These are phyloP conservation scores for Xylaria cubensis DNA, from an alignment of 495 filamentous ascomycete species.

Conservation along the genomic window DNA sequence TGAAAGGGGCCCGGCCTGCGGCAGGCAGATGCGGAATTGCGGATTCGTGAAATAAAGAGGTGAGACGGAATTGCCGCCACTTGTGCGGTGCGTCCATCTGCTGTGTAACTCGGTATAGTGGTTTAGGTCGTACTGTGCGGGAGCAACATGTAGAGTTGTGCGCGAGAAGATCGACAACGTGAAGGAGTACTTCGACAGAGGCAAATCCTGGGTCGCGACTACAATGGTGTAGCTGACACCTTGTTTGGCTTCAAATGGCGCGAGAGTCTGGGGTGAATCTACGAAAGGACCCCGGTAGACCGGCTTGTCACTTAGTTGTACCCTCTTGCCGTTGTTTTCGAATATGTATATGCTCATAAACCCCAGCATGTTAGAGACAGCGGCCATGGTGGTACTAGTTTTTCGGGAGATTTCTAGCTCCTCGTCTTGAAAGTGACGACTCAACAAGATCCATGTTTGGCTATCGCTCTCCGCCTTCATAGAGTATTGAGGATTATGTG, in stretches of 20 bases:
- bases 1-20: conserved; percentile 62
- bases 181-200: conserved; percentile 73
- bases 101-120: conserved; percentile 61
- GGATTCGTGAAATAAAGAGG: conserved; percentile 81
- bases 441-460: conserved; percentile 82
- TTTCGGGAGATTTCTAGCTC: conserved; percentile 51
- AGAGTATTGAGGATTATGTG: conserved; percentile 83
- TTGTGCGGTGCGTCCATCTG: conserved; percentile 77
- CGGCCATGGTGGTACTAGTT: conserved; percentile 42
- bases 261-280: conserved; percentile 89
- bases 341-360: conserved; percentile 91
- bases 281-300: conserved; percentile 80
- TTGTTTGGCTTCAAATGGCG: conserved; percentile 70
- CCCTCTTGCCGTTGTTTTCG: conserved; percentile 69
- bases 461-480: conserved; percentile 63
- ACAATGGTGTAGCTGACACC: conserved; percentile 75
- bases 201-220: conserved; percentile 77
- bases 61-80: conserved; percentile 82
- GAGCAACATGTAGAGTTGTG: conserved; percentile 61
- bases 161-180: conserved; percentile 82
- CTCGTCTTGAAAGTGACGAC: conserved; percentile 73
- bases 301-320: conserved; percentile 72
- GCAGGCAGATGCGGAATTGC: conserved; percentile 74
- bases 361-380: conserved; percentile 59
- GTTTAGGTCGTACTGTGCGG: conserved; percentile 63